Evolutionary conservation across 1,139 yeast genomes (phyloP), one percentile per base, ranked within the genome.

Genomic region (Hanseniaspora sp.): DNA sequence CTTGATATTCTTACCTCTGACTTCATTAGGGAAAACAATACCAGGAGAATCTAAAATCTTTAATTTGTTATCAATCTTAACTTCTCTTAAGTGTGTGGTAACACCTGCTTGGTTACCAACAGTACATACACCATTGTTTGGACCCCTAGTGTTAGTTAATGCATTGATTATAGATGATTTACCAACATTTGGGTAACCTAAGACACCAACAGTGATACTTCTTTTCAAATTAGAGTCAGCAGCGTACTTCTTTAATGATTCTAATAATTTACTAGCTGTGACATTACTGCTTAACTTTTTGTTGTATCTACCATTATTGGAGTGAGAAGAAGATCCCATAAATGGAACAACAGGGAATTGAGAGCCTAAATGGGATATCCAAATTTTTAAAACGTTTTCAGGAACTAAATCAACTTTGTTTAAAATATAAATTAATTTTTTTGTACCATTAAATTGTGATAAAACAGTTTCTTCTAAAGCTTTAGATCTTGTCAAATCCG

Each of bases 71-170:
- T 92, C 98, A 58, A 92, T 78, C 71, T 92, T 92, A 57, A 92
- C 88, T 69, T 88, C 95, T 71, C 96, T 80, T 68, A 92, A 74
- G 3, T 92, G 74, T 1, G 96, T 90, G 34, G 98, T 92, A 40
- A 92, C 92, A 67, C 98, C 98, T 4, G 99, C 97, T 71, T 86
- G 94, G 64, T 95, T 94, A 47, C 98, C 99, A 37, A 86, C 95
- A 13, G 98, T 97, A 67, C 98, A 92, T 11, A 92, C 94, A 62
- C 76, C 79, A 46, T 80, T 73, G 30, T 76, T 72, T 45, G 77
- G 76, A 53, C 92, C 88, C 70, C 95, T 82, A 12, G 54, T 46
- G 55, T 86, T 77, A 11, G 95, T 82, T 59, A 92, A 75, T 4
- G 95, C 86, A 67, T 92, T 92, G 65, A 92, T 92, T 55, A 94